These are phyloP conservation scores for Carex sylvatica DNA, from an alignment of 202 grass and related monocot species.

Conservation along the genomic window DNA sequence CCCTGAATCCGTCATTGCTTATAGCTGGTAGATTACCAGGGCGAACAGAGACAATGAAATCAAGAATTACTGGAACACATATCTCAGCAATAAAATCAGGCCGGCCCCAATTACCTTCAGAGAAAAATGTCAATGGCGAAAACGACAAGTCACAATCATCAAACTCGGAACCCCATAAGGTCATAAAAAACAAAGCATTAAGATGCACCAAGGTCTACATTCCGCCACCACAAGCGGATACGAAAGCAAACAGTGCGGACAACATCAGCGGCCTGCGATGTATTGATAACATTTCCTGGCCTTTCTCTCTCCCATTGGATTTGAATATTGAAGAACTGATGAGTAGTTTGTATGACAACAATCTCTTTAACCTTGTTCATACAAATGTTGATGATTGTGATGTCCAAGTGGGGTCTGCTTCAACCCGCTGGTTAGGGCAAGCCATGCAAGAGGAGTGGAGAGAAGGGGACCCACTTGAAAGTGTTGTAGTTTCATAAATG, in stretches of 20 bases:
- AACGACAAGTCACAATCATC: conserved; percentile 6
- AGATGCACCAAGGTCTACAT: conserved; percentile 33
- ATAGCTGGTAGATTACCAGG: conserved; percentile 18
- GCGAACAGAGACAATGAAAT: conserved; percentile 26
- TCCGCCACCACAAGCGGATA: neutral
- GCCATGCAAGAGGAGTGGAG: conserved; percentile 25
- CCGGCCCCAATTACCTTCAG: neutral
- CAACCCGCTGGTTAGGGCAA: neutral
- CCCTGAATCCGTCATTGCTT: too few relatives aligned
- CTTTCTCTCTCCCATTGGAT: conserved; percentile 18
- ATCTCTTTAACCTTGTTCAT: conserved; percentile 2
- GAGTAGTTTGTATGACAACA: neutral
- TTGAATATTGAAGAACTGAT: conserved; percentile 28
- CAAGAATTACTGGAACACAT: conserved; percentile 27
- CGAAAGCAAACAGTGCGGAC: neutral
- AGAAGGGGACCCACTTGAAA: conserved; percentile 2
- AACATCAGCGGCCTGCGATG: neutral
- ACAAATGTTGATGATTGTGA: neutral
- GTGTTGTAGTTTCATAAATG: conserved; percentile 21
- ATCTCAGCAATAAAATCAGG: conserved; percentile 11
- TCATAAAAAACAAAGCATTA: conserved; percentile 30
- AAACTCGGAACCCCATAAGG: neutral
- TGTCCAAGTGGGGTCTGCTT: neutral
- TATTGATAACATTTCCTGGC: neutral
- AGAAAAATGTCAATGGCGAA: neutral